Evolutionary conservation across 2,329 filamentous ascomycete species (phyloP), one percentile per base, ranked within the genome.

Genomic region (Westerdykella ornata): DNA sequence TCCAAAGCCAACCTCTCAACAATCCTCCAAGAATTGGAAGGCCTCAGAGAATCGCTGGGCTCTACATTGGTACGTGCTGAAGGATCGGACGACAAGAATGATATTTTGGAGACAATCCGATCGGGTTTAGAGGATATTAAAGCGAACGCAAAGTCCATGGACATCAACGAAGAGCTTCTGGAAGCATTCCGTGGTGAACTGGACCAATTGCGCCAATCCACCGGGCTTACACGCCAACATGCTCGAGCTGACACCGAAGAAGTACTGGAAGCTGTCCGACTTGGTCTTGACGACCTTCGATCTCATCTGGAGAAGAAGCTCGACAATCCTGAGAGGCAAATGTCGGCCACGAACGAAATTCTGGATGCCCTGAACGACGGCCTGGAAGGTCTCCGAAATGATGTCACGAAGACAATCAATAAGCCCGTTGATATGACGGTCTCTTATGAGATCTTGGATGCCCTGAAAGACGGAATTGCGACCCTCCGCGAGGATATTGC

Each of bases 361-460:
- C 68, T 82, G 5, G 78, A 82, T 49, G 75, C 75, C 6, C 70
- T 83, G 47, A 76, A 80, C 41, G 77, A 82, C 36, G 87, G 88
- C 2, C 74, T 96, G 29, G 84, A 85, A 45, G 78, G 76, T 33
- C 74, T 96, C 26, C 78, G 87, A 4, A 74, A 78, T 13, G 89
- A 96, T 51, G 77, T 95, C 37, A 72, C 77, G 48, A 82, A 82
- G 57, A 75, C 92, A 13, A 73, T 80, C 16, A 82, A 90, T 59
- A 92, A 88, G 67, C 85, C 88, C 4, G 72, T 80, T 0, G 88
- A 94, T 54, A 76, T 90, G 65, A 89, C 84, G 1, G 82, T 87
- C 43, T 90, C 85, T 45, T 86, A 94, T 49, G 88, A 96, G 65
- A 89, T 96, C 39, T 73, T 96, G 1, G 86, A 95, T 45, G 87